Percentiles rank a stretch among this genome's conserved stretches.
Evolutionary conservation across 441 rosid species (phyloP).

Genomic region (Flueggea neowawraea): DNA sequence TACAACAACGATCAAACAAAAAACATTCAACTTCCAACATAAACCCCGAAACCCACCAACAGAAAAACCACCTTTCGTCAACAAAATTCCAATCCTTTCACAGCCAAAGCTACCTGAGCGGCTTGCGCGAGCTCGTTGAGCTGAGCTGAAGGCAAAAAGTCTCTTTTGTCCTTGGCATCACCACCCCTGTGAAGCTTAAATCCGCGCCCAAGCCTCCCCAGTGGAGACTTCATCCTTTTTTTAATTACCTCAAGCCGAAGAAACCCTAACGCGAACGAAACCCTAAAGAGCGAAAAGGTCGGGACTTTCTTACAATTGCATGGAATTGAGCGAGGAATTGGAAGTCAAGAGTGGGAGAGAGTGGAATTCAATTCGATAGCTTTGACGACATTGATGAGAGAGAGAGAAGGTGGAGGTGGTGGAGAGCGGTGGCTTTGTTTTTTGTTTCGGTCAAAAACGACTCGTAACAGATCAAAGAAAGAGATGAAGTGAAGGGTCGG

Average conservation of each 20-base stretch:
- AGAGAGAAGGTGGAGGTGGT: not conserved
- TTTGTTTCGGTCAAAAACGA: slow-evolving; percentile 20
- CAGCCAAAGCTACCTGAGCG: slow-evolving; percentile 47
- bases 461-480: not conserved
- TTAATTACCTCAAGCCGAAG: slow-evolving; percentile 24
- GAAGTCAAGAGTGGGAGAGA: not conserved
- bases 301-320: not conserved
- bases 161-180: slow-evolving; percentile 71
- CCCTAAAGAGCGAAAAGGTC: too few species aligned
- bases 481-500: not conserved
- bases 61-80: too few species aligned
- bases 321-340: not conserved
- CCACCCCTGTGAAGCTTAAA: slow-evolving; percentile 59
- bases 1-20: slow-evolving; percentile 19
- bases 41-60: too few species aligned
- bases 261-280: slow-evolving; percentile 21
- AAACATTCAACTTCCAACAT: not conserved
- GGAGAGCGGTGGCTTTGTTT: not conserved
- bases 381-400: slow-evolving; percentile 38
- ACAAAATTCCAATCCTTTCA: too few species aligned
- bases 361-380: slow-evolving; percentile 22
- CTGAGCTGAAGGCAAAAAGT: slow-evolving; percentile 43
- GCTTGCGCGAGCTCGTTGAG: slow-evolving; percentile 86
- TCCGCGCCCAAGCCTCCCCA: slow-evolving; percentile 53
- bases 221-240: slow-evolving; percentile 68